Evolutionary conservation across 2,329 filamentous ascomycete species (phyloP), one percentile per base, ranked within the genome.

Genomic region (Calonectria pseudoturangicola): DNA sequence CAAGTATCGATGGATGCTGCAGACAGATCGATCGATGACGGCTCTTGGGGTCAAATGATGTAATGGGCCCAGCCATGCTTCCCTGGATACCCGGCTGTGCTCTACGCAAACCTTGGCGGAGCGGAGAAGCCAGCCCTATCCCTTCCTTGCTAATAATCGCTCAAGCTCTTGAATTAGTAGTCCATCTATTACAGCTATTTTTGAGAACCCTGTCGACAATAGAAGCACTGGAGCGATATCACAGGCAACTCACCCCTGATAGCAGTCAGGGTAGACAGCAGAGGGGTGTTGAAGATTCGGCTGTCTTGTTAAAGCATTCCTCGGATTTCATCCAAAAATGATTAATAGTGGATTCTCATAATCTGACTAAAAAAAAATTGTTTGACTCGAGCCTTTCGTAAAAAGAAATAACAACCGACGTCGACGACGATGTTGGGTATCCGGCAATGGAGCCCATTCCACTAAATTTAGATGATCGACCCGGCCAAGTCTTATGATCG

Each of bases 401-500:
- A 58, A 15, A 3, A 39, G 21, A 21, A 21, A 21, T 21, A 21
- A 21, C 21, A 21, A 15, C 2, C 4, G 15, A 25, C 10, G 12
- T 21, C 13, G 36, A 25, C 18, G 16, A 58, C 4, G 15, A 58
- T n/a, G n/a, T 27, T 39, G 33, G 9, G 16, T 18, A 18, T 10
- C 13, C 36, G 13, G 33, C 54, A 60, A 39, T 41, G 54, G 21
- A 27, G 28, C 13, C 12, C 54, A 39, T 58, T 58, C 54, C 54
- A 27, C 30, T 21, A 25, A 58, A 39, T 39, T 58, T 58, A 21
- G 54, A 58, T 41, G n/a, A 58, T 33, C 30, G 2, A 33, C 16
- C 10, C 5, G 30, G 9, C 16, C 10, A 25, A 9, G 13, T 33
- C 28, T 13, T 12, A 8, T 27, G n/a, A 54, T 33, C 5, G 33